Base-by-base conservation (phyloP, 768 basidiomycete species). In the Rossbeevera mucosa region DNA sequence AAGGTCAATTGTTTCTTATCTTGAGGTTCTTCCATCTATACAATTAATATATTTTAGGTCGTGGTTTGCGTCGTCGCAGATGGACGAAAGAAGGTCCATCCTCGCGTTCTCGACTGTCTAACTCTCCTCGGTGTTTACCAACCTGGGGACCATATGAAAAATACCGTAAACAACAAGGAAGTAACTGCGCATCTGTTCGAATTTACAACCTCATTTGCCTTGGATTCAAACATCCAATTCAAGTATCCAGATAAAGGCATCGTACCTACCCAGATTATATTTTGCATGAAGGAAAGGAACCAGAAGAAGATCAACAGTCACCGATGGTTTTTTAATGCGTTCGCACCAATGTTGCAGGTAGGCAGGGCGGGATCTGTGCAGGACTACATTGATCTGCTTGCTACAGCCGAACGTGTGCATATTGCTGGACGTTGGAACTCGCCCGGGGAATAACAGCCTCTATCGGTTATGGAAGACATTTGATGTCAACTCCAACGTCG, bases 301-400 rank as follows among this genome's bases (percentile, higher is more conserved):
- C 87, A 91, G 65, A 94, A 94, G 76, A 96, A 97, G 74, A 94
- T 97, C 64, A 97, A 96, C 67, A 91, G 88, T 44, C 94, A 96
- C 62, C 77, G 94, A 44, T 97, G 94, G 94, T 95, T 94, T 70
- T 96, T 98, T 71, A 97, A 96, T 65, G 94, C 92, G 0, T 90
- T 97, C 65, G 88, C 81, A 0, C 78, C 85, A 0, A 74, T 94
- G 66, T 70, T 97, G 25, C 88, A 89, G 72, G 89, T 87, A 38
- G n/a, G 78, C 60, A 13, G 45, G 26, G n/a, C 20, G 16, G 14
- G 5, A 33, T 40, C 2, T 1, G 8, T 54, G 11, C 8, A 54
- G 13, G 38, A 21, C 26, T 50, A 16, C 9, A 26, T 25, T 55
- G 21, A 54, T 20, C 29, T 21, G 4, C 2, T 4, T 54, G 7